Conservation (phyloP, 73 alveolate genomes). For the Breviolum minutum region DNA sequence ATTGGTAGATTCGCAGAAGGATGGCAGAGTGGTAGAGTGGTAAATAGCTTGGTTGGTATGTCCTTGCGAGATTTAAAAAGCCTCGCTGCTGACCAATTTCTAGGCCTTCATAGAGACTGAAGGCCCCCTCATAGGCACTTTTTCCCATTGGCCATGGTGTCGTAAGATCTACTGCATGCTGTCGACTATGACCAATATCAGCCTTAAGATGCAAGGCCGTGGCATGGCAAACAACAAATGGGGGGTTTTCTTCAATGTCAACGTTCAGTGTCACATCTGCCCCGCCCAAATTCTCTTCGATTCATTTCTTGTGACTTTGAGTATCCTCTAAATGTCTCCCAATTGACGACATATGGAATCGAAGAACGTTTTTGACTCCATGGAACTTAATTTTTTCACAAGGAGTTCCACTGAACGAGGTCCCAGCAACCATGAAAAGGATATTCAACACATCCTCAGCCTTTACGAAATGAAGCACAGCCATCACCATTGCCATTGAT, state of each 20-base stretch:
- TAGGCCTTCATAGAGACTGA: slow-evolving; percentile 82
- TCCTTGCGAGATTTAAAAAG: no score
- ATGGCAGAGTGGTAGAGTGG: no score
- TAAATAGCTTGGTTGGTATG: no score
- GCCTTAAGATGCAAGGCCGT: background rate
- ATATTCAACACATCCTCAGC: slow-evolving; percentile 17
- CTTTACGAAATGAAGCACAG: background rate
- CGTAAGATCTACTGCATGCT: slow-evolving; percentile 14
- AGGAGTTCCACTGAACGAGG: background rate
- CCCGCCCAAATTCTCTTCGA: background rate
- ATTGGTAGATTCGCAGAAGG: no score
- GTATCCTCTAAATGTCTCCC: background rate
- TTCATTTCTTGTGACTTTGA: background rate
- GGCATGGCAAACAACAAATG: background rate
- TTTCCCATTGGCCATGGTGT: slow-evolving; percentile 73
- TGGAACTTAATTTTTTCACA: background rate
- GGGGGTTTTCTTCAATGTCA: no score
- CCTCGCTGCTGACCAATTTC: no score
- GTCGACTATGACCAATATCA: slow-evolving; percentile 81
- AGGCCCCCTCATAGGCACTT: slow-evolving; percentile 79
- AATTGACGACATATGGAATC: background rate
- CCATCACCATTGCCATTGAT: background rate
- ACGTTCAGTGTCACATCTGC: background rate
- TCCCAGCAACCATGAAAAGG: slow-evolving; percentile 21
- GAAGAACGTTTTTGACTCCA: background rate